Conservation (phyloP, 768 basidiomycete species). For the Collybia nuda region DNA sequence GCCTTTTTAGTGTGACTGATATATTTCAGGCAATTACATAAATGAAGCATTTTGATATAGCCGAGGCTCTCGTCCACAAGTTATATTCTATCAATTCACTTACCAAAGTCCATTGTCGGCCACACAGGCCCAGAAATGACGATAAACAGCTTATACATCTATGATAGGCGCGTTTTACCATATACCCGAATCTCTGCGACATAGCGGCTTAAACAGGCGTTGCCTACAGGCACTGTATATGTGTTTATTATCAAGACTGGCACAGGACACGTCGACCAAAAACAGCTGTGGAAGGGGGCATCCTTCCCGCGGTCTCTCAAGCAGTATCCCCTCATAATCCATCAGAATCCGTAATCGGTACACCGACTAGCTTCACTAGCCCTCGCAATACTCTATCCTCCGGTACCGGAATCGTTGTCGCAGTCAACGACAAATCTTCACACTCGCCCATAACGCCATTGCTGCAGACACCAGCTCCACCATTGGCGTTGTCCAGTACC, state of each 20-base stretch:
- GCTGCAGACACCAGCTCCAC: slow-evolving; percentile 30
- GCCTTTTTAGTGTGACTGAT: too few species aligned
- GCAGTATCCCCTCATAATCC: slow-evolving; percentile 44
- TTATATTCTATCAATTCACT: too few species aligned
- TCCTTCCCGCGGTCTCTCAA: slow-evolving; percentile 80
- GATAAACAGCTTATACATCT: slow-evolving; percentile 91
- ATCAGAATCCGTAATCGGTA: slow-evolving; percentile 29
- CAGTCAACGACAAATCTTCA: slow-evolving; percentile 42
- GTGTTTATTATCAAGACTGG: slow-evolving; percentile 97
- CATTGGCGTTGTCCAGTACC: slow-evolving; percentile 39
- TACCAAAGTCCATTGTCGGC: neutral
- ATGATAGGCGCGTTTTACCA: slow-evolving; percentile 64
- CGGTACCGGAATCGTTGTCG: slow-evolving; percentile 67
- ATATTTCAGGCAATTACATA: too few species aligned
- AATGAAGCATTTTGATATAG: too few species aligned
- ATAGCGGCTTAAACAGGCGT: slow-evolving; percentile 7
- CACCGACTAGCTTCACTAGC: slow-evolving; percentile 44
- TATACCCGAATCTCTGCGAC: neutral
- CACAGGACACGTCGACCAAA: slow-evolving; percentile 76
- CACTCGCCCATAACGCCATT: slow-evolving; percentile 35
- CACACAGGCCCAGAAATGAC: slow-evolving; percentile 53
- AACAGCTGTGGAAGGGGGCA: slow-evolving; percentile 68
- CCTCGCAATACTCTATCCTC: slow-evolving; percentile 70
- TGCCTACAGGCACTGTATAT: slow-evolving; percentile 74
- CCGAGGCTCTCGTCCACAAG: too few species aligned